Conservation (phyloP, 2,329 filamentous ascomycete species). For the Fusarium sarcochroum region DNA sequence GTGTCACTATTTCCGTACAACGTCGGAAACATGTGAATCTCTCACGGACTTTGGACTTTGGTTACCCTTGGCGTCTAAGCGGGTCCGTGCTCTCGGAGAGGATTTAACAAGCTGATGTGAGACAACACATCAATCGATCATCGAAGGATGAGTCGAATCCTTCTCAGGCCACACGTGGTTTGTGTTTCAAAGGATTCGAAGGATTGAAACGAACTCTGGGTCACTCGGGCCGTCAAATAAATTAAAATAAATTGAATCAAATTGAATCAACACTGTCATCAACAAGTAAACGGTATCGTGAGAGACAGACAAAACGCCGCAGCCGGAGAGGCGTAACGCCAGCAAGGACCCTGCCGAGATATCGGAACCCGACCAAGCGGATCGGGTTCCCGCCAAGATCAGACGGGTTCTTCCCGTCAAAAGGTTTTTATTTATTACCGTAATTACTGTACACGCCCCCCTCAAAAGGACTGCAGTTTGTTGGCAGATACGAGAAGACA, state of each 20-base stretch:
- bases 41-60: neutral
- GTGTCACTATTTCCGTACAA: slow-evolving; percentile 6
- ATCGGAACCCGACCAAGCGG: slow-evolving; percentile 23
- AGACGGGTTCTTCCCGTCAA: slow-evolving; percentile 6
- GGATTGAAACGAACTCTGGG: neutral
- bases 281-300: neutral
- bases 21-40: slow-evolving; percentile 6
- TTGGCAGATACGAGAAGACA: neutral
- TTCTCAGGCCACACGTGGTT: neutral
- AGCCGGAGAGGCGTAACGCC: slow-evolving; percentile 24
- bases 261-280: neutral
- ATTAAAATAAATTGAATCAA: neutral
- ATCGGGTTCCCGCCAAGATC: slow-evolving; percentile 33
- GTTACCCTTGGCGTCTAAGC: neutral
- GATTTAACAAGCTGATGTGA: neutral
- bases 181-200: neutral
- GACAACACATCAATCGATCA: neutral
- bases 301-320: neutral
- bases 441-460: neutral
- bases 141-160: neutral
- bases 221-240: neutral
- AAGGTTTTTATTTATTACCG: neutral
- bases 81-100: slow-evolving; percentile 1
- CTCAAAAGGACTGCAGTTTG: neutral
- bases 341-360: slow-evolving; percentile 24